Base-by-base conservation (phyloP, 2,329 filamentous ascomycete species). In the Ceratocystis colombiana region DNA sequence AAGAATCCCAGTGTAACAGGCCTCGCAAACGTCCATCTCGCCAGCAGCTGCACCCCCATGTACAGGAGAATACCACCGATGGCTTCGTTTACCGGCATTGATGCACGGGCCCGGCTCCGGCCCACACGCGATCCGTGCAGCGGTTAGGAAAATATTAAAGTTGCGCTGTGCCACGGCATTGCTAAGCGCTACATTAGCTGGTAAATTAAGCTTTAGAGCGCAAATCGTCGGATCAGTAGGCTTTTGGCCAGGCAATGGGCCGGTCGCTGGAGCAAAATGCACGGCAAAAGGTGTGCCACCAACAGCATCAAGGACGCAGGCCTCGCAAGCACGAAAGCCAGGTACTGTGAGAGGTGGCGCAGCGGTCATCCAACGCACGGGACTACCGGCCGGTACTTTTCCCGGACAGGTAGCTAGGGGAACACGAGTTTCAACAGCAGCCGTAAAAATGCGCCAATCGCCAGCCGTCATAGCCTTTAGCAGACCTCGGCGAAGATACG, bases 241-340 rank as follows among this genome's bases (percentile, higher is more conserved):
- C 5, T 22, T 30, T 10, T 37, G 57, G 12, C 53, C 53, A 17
- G 22, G 53, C 28, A 25, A 5, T 12, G 20, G 48, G 17, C 17
- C n/a, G 28, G 64, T n/a, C 0, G 68, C 70, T 0, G 53, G 69
- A 20, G 71, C 71, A 59, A 75, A 77, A 7, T 74, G 70, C 4
- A 62, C 45, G 0, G 67, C 72, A 5, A 77, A 73, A 0, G 62
- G 62, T 0, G 75, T 76, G 2, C 71, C 55, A 0, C 70, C 72
- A 5, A 76, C n/a, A 12, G 71, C 72, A 20, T 76, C 75, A 10
- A 76, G 66, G 66, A 73, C 76, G 25, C 75, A 77, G 1, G 73
- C 66, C 57, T 76, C 73, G 63, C 76, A 77, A 0, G 74, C 68
- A 3, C 68, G 68, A 55, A 76, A 55, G 0, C 70, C 68, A 1